Percentiles rank a stretch among this genome's conserved stretches.
Evolutionary conservation across 1,284 basidiomycete genomes (phyloP).

Genomic region (Pholiota adiposa): DNA sequence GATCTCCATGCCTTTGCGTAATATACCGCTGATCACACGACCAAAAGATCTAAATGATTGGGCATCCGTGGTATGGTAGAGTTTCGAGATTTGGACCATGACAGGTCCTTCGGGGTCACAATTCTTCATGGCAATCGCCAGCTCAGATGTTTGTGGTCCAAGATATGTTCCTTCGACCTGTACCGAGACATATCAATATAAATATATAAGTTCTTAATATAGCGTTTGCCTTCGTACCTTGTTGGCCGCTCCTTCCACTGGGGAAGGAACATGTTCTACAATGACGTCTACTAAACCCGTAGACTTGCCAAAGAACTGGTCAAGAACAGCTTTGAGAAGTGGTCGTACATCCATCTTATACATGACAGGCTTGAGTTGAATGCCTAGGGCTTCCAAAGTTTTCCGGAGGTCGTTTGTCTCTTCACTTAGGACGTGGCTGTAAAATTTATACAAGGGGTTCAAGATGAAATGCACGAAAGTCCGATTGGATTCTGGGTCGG

Average conservation of each 20-base stretch:
- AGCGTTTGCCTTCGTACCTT: constrained; percentile 61
- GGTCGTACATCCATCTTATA: constrained; percentile 99
- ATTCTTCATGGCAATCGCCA: constrained; percentile 80
- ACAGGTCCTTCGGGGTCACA: constrained; percentile 88
- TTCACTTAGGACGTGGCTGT: constrained; percentile 92
- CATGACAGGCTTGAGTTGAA: constrained; percentile 89
- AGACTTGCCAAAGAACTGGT: constrained; percentile 94
- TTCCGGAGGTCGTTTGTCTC: constrained; percentile 84
- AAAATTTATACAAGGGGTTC: constrained; percentile 97
- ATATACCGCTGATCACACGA: constrained; percentile 90
- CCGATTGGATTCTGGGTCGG: constrained; percentile 82
- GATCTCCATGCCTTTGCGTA: constrained; percentile 81
- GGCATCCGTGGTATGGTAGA: constrained; percentile 96
- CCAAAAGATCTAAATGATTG: constrained; percentile 96
- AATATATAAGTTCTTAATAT: neutral
- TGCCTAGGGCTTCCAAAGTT: constrained; percentile 83
- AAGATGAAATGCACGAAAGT: constrained; percentile 97
- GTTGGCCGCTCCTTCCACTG: constrained; percentile 65
- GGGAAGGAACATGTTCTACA: constrained; percentile 87
- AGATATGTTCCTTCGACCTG: constrained; percentile 85
- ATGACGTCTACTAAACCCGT: constrained; percentile 94
- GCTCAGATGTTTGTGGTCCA: constrained; percentile 81
- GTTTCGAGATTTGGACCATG: constrained; percentile 92
- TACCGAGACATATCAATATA: neutral
- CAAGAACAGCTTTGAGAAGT: constrained; percentile 89